phyloP scores from a whole-genome alignment of 768 basidiomycete genomes.

The Boletus subparvulus region DNA sequence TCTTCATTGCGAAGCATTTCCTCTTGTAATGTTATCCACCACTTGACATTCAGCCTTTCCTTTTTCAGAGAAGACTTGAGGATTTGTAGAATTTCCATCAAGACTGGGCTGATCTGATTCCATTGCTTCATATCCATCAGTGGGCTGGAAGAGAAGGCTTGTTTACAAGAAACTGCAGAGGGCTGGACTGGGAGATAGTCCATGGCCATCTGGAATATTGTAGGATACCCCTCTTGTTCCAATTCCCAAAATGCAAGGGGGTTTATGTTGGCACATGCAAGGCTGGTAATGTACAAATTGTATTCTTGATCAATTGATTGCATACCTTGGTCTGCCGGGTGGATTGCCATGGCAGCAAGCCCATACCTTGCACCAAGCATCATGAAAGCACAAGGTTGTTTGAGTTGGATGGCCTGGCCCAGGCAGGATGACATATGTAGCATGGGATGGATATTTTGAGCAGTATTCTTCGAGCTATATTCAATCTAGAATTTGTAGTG shows the following conservation, averaged over 20 bases:
- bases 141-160: neutral
- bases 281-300: neutral
- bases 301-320: conserved; percentile 2
- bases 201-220: conserved; percentile 22
- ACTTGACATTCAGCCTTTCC: too few species aligned
- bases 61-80: too few species aligned
- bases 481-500: neutral
- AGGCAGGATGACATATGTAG: too few species aligned
- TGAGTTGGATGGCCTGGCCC: neutral
- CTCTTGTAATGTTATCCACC: too few species aligned
- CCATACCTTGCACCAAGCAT: neutral
- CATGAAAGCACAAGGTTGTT: neutral
- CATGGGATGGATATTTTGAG: neutral
- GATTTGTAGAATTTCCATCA: too few species aligned
- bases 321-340: neutral
- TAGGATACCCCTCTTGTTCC: conserved; percentile 5
- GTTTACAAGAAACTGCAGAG: neutral
- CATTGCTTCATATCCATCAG: neutral
- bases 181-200: conserved; percentile 25
- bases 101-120: neutral
- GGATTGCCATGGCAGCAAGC: neutral
- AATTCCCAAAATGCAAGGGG: neutral
- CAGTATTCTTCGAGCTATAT: neutral
- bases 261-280: neutral
- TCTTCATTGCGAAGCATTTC: too few species aligned